Conservation (phyloP, 23 red algal species). For the Rhodosorus marinus region DNA sequence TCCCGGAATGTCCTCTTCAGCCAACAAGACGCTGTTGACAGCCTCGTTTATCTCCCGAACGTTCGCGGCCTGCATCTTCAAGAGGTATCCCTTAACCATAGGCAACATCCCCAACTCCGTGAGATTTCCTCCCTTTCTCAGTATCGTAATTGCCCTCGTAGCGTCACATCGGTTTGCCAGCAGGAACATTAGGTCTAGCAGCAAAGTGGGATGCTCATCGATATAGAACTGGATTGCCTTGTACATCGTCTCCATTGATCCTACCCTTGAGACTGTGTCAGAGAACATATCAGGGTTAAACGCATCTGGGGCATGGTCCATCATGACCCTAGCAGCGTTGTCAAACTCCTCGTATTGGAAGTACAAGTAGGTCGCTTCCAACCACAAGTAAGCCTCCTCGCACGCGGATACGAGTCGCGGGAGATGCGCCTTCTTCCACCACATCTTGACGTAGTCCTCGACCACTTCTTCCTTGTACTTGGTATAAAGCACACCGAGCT, state of each 20-base stretch:
- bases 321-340: slow-evolving; percentile 85
- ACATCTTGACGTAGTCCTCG: slow-evolving; percentile 93
- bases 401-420: slow-evolving; percentile 62
- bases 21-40: slow-evolving; percentile 51
- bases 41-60: slow-evolving; percentile 80
- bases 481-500: slow-evolving; percentile 52
- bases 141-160: slow-evolving; percentile 47
- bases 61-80: slow-evolving; percentile 69
- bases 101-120: slow-evolving; percentile 65
- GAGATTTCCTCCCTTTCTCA: slow-evolving; percentile 56
- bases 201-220: slow-evolving; percentile 69
- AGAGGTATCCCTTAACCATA: slow-evolving; percentile 54
- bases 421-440: slow-evolving; percentile 79
- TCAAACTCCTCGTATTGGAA: slow-evolving; percentile 95
- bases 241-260: slow-evolving; percentile 82
- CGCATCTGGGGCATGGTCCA: slow-evolving; percentile 61
- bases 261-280: slow-evolving; percentile 62
- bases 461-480: slow-evolving; percentile 64
- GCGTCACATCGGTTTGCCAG: slow-evolving; percentile 61
- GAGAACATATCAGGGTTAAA: slow-evolving; percentile 62
- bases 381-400: slow-evolving; percentile 72
- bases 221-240: slow-evolving; percentile 91
- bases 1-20: slow-evolving; percentile 23
- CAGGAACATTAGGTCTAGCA: slow-evolving; percentile 75
- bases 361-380: slow-evolving; percentile 69